Conservation (phyloP, 495 filamentous ascomycete species). For the Talaromyces thailandensis region DNA sequence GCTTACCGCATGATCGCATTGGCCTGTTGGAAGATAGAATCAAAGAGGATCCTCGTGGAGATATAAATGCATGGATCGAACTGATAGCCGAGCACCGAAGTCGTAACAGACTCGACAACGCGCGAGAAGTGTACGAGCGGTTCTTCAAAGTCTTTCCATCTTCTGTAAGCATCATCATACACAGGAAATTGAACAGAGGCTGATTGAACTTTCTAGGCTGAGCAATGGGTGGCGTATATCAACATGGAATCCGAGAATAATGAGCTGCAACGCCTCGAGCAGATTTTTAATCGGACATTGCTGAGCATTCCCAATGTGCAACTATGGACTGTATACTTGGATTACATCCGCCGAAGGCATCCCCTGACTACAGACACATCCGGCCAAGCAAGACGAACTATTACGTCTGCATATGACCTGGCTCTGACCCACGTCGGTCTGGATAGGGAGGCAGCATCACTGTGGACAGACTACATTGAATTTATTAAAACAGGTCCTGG, state of each 20-base stretch:
- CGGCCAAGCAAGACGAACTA: constrained; percentile 62
- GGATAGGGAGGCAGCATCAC: constrained; percentile 80
- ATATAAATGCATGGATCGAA: constrained; percentile 79
- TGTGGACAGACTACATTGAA: constrained; percentile 90
- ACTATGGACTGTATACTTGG: constrained; percentile 88
- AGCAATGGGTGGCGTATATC: constrained; percentile 78
- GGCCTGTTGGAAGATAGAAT: constrained; percentile 85
- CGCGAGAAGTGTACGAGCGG: constrained; percentile 70
- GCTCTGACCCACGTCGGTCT: constrained; percentile 83
- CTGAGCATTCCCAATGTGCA: constrained; percentile 65
- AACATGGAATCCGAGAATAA: constrained; percentile 81
- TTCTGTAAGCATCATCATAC: constrained; percentile 55
- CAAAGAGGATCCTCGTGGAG: constrained; percentile 82
- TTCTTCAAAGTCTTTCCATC: constrained; percentile 83
- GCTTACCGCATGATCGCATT: constrained; percentile 67
- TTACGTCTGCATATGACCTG: constrained; percentile 81
- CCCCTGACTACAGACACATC: constrained; percentile 72
- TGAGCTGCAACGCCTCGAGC: constrained; percentile 66
- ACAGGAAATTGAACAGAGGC: neutral
- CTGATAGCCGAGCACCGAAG: constrained; percentile 79
- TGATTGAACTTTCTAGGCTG: constrained; percentile 47
- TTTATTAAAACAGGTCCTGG: constrained; percentile 85
- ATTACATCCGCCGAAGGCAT: constrained; percentile 87
- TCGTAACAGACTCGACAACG: constrained; percentile 72
- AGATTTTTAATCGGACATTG: constrained; percentile 70